Evolutionary conservation across 2,329 filamentous ascomycete genomes (phyloP).

Genomic region (Alternaria sp.): DNA sequence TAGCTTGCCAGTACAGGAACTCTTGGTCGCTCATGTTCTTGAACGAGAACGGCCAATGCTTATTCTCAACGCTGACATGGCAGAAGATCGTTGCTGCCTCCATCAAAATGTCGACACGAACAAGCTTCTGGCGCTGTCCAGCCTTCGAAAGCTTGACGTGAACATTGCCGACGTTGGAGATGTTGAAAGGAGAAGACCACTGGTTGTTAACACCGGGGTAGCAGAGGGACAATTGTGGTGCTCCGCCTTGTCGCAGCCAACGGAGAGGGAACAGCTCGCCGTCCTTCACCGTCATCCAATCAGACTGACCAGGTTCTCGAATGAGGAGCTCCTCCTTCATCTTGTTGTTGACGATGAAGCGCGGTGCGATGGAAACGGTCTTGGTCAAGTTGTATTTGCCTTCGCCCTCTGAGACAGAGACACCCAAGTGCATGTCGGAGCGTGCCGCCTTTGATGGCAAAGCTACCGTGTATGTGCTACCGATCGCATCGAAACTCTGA

Average conservation of each 20-base stretch:
- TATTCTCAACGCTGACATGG: constrained; percentile 86
- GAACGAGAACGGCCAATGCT: constrained; percentile 98
- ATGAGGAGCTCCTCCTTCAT: constrained; percentile 87
- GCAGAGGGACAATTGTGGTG: constrained; percentile 90
- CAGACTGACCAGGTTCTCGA: constrained; percentile 88
- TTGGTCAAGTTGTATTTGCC: constrained; percentile 99
- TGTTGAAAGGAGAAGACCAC: constrained; percentile 98
- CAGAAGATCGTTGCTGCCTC: constrained; percentile 94
- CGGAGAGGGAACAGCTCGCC: constrained; percentile 86
- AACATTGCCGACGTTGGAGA: constrained; percentile 89
- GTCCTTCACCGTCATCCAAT: constrained; percentile 76
- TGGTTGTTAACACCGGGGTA: constrained; percentile 95
- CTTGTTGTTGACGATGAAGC: constrained; percentile 94
- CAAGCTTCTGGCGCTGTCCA: constrained; percentile 84
- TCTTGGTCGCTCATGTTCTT: constrained; percentile 97
- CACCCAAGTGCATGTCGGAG: constrained; percentile 87
- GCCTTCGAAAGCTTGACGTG: constrained; percentile 93
- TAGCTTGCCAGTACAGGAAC: constrained; percentile 94
- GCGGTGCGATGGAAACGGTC: constrained; percentile 88
- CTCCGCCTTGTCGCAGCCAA: constrained; percentile 80
- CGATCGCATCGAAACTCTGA: constrained; percentile 97
- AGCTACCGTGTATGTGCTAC: constrained; percentile 87
- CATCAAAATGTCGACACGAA: constrained; percentile 87
- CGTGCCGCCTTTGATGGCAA: constrained; percentile 73
- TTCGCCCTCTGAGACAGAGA: constrained; percentile 87